Base-by-base conservation (phyloP, 805 yeast genomes). In the Candida anglica region DNA sequence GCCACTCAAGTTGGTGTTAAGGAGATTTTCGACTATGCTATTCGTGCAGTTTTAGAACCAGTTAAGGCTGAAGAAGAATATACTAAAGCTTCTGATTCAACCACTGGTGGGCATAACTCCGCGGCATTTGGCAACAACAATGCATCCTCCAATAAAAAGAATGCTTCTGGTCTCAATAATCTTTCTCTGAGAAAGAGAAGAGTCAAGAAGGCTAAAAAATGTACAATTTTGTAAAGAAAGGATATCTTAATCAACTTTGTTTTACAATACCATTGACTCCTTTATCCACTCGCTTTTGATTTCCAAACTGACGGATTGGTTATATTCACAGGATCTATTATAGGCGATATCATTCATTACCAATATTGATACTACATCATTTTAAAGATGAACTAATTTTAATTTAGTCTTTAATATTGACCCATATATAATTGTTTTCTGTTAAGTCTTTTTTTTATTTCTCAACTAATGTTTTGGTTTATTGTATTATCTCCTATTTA, bases 1-100 rank as follows among this genome's bases (percentile, higher is more conserved):
- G 83, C 89, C 9, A 81, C 91, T 15, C 96, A 87, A 60, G 73
- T 71, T 34, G 96, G 96, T 11, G 87, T 88, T 30, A 83, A 82
- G 52, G 83, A 81, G 36, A 83, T 87, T 5, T 88, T 88, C 47
- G 95, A 88, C 48, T 78, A 66, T 38, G 94, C 95, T 7, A 86
- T 87, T 24, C 74, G 78, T 41, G 70, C 81, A 0, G 89, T 82
- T 9, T 69, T 81, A 35, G 61, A 69, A 40, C 78, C 80, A 19
- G 75, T 79, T 13, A 49, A 48, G 33, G 37, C 37, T 19, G 39
- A 38, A 33, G 30, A 45, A 22, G 36, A 25, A 31, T 36, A 34
- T 37, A 22, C 34, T 30, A 20, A 29, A 8, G 19, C 39, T 14
- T 22, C 36, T 15, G n/a, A n/a, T n/a, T n/a, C n/a, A n/a, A n/a